Evolutionary conservation across 768 basidiomycete species (phyloP).

Genomic region (Rhizopogon rudus): DNA sequence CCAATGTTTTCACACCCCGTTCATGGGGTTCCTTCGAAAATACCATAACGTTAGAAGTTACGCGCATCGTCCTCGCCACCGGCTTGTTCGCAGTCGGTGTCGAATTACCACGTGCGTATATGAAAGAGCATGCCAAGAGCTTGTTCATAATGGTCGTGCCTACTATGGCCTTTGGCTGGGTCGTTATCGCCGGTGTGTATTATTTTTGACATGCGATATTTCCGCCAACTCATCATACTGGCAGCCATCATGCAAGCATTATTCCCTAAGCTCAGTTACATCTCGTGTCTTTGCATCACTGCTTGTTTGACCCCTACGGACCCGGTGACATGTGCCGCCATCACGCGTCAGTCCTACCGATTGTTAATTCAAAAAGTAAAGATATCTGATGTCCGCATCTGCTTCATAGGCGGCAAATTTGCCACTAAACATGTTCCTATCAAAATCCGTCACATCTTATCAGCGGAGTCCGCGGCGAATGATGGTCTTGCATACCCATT

Average conservation of each 20-base stretch:
- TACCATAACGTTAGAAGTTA: conserved; percentile 82
- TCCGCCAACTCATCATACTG: neutral
- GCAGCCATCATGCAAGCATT: conserved; percentile 62
- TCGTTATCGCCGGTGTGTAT: conserved; percentile 59
- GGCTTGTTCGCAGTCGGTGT: conserved; percentile 95
- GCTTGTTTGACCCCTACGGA: conserved; percentile 94
- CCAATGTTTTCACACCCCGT: conserved; percentile 71
- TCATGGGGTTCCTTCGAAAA: conserved; percentile 52
- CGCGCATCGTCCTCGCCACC: conserved; percentile 83
- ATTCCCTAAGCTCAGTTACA: conserved; percentile 65
- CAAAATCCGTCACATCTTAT: conserved; percentile 75
- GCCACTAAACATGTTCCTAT: conserved; percentile 65
- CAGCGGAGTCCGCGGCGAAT: conserved; percentile 91
- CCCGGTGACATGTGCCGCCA: conserved; percentile 86
- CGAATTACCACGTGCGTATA: conserved; percentile 83
- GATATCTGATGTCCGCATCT: neutral
- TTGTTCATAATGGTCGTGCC: conserved; percentile 69
- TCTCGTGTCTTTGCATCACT: conserved; percentile 80
- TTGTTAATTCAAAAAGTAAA: neutral
- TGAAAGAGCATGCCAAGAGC: conserved; percentile 72
- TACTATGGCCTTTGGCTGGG: conserved; percentile 84
- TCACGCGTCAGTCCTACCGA: conserved; percentile 45
- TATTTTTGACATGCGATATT: neutral
- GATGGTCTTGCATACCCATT: conserved; percentile 97
- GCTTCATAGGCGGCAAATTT: conserved; percentile 57